A percentile compares a stretch with the other conserved stretches of the same genome.
Conservation (phyloP, 1,284 basidiomycete species). For the Termitomyces sp. region DNA sequence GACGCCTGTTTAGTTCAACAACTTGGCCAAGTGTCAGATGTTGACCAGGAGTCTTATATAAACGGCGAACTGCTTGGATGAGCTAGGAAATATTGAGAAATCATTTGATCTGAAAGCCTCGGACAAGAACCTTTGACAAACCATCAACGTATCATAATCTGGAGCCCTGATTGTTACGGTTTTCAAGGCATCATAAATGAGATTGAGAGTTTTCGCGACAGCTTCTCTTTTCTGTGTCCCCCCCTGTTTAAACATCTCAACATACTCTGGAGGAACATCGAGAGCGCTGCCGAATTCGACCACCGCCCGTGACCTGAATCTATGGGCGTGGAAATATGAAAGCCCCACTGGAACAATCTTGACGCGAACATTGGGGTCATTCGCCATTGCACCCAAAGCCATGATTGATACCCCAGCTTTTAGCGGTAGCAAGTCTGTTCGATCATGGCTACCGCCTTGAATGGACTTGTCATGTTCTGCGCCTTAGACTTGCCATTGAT, state of each 20-base stretch:
- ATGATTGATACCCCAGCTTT: constrained; percentile 97
- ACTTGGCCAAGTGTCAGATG: constrained; percentile 94
- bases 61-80: constrained; percentile 90
- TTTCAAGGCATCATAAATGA: constrained; percentile 95
- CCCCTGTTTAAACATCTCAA: constrained; percentile 89
- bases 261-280: constrained; percentile 81
- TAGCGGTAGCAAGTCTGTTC: constrained; percentile 89
- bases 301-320: constrained; percentile 92
- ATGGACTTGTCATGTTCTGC: constrained; percentile 1
- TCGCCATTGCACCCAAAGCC: constrained; percentile 96
- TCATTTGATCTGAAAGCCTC: neutral
- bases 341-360: constrained; percentile 94
- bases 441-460: constrained; percentile 91
- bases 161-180: constrained; percentile 95
- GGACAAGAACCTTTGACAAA: constrained; percentile 29
- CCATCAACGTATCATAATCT: constrained; percentile 98
- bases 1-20: constrained; percentile 92
- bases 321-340: constrained; percentile 93
- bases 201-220: constrained; percentile 83
- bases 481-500: constrained; percentile 1
- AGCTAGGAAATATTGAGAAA: constrained; percentile 43
- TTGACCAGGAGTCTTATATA: constrained; percentile 95
- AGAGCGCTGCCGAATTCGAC: constrained; percentile 95
- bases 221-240: constrained; percentile 89
- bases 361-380: constrained; percentile 81